Conservation (phyloP, 2,329 filamentous ascomycete genomes). For the Colletotrichum endophyticum region DNA sequence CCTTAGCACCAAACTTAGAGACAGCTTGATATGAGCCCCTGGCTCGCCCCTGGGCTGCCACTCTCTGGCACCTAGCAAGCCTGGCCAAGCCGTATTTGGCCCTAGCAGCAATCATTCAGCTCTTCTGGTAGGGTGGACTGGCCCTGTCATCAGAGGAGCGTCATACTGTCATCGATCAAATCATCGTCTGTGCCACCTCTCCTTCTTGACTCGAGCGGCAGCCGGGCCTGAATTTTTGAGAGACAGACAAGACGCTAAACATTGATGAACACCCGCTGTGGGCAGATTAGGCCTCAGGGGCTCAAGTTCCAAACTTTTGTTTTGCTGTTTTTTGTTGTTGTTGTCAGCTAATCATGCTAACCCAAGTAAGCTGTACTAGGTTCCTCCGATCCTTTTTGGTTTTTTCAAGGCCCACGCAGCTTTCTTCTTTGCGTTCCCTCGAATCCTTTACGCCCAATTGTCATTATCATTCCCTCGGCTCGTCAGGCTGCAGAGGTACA, state of each 20-base stretch:
- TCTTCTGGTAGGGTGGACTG: neutral
- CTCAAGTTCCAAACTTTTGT: neutral
- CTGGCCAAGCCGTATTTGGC: neutral
- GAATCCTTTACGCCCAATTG: neutral
- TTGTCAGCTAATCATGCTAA: neutral
- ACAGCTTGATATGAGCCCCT: slow-evolving; percentile 13
- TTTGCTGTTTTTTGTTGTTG: neutral
- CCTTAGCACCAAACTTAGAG: slow-evolving; percentile 20
- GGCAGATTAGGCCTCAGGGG: neutral
- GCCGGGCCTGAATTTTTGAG: neutral
- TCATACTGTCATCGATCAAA: slow-evolving; percentile 11
- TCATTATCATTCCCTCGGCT: neutral
- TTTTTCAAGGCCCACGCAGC: neutral
- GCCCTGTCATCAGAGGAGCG: slow-evolving; percentile 11
- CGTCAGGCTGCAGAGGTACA: neutral
- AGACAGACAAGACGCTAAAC: slow-evolving; percentile 1
- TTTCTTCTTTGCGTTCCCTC: neutral
- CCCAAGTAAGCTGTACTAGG: neutral
- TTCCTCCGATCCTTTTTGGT: neutral
- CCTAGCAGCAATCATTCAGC: neutral
- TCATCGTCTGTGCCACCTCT: slow-evolving; percentile 13
- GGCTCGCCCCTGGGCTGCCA: neutral
- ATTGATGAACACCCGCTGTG: neutral
- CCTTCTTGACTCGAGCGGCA: neutral
- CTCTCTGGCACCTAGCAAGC: neutral